Percentiles rank a stretch among this genome's conserved stretches.
These are phyloP conservation scores for Fomitopsis serialis DNA, from an alignment of 768 basidiomycete genomes.

Conservation along the genomic window DNA sequence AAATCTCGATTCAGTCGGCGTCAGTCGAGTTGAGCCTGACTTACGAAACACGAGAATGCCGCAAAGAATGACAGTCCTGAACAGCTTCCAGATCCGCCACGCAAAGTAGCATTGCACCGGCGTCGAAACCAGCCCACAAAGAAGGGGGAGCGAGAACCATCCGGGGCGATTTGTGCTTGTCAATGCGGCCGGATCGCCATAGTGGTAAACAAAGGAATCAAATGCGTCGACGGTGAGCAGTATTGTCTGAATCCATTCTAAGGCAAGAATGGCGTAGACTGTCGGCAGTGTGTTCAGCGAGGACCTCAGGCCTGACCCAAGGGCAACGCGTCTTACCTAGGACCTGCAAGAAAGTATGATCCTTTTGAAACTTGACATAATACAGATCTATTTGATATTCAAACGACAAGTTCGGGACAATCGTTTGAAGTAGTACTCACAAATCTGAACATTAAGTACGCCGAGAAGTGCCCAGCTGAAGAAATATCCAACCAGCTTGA, in stretches of 20 bases:
- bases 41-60: conserved; percentile 1
- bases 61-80: neutral
- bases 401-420: neutral
- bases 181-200: neutral
- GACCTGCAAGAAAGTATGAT: neutral
- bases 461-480: conserved; percentile 3
- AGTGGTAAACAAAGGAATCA: neutral
- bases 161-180: neutral
- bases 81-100: conserved; percentile 7
- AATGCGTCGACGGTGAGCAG: neutral
- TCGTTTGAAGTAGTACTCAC: neutral
- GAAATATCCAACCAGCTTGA: conserved; percentile 1
- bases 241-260: conserved; percentile 6
- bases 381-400: neutral
- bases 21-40: neutral
- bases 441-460: conserved; percentile 1
- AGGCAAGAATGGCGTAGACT: conserved; percentile 5
- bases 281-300: neutral
- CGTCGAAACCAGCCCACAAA: conserved; percentile 3
- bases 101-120: conserved; percentile 8
- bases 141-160: conserved; percentile 3
- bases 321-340: neutral
- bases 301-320: too few relatives aligned
- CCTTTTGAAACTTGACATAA: conserved; percentile 1
- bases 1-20: too few relatives aligned